These are phyloP conservation scores for Aciculosporium take DNA, from an alignment of 2,329 filamentous ascomycete genomes.

Conservation along the genomic window DNA sequence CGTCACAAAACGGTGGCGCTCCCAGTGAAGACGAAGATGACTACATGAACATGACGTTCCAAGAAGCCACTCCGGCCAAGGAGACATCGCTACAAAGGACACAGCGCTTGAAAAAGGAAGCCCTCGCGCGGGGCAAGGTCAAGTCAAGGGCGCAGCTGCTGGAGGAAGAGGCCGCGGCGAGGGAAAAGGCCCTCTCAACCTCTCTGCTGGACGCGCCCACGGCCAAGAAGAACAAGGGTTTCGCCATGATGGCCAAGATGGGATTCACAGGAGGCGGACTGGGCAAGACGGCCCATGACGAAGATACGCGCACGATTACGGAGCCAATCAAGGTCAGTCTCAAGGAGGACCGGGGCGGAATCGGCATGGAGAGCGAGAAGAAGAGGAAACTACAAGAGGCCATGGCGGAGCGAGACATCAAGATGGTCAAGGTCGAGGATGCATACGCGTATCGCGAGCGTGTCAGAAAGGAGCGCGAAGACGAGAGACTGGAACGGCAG, in stretches of 20 bases:
- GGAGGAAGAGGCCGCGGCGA: conserved; percentile 54
- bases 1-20: conserved; percentile 6
- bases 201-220: conserved; percentile 48
- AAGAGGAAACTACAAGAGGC: conserved; percentile 62
- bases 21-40: conserved; percentile 50
- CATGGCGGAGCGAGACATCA: conserved; percentile 39
- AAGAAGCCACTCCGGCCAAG: conserved; percentile 43
- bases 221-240: conserved; percentile 62
- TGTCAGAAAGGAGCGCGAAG: conserved; percentile 55
- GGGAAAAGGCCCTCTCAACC: conserved; percentile 63
- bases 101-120: conserved; percentile 42
- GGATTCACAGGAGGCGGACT: conserved; percentile 72
- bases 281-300: conserved; percentile 42
- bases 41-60: conserved; percentile 93
- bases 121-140: conserved; percentile 50
- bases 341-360: conserved; percentile 69
- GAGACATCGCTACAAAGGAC: conserved; percentile 43
- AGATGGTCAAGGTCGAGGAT: conserved; percentile 44
- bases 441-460: conserved; percentile 62
- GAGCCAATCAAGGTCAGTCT: conserved; percentile 66
- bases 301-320: conserved; percentile 20
- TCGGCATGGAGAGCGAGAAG: conserved; percentile 70
- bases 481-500: conserved; percentile 51
- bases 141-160: conserved; percentile 75
- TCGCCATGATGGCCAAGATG: conserved; percentile 94